Base-by-base conservation (phyloP, 768 basidiomycete species). In the Piloderma croceum region DNA sequence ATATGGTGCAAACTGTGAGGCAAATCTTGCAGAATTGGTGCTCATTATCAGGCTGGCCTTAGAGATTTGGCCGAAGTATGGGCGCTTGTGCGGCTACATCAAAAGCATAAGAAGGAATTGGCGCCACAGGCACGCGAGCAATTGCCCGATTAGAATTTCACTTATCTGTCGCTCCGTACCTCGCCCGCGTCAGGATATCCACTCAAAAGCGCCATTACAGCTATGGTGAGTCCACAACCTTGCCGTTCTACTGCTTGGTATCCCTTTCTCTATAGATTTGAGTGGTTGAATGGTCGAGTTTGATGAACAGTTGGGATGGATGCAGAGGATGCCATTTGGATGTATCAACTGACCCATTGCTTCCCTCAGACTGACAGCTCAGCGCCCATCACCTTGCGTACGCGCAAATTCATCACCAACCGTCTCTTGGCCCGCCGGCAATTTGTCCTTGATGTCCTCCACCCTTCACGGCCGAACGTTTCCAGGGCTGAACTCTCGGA, bases 331-430 rank as follows among this genome's bases (percentile, higher is more conserved):
- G 35, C 25, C 15, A 31, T 41, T 27, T 24, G 25, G 62, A 57
- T 64, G 61, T 38, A 48, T 19, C 27, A 29, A 9, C 27, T 29
- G 9, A 9, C 10, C 27, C 15, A 15, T 9, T 29, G 27, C 27
- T 50, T 37, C 45, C 49, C 59, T 17, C 54, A 89, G 86, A 77
- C 85, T 70, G 87, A 87, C 63, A 71, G 64, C 62, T 73, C 79
- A 64, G 77, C 89, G 64, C 83, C 93, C 45, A 76, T 99, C 53
- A 99, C 96, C 52, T 77, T 99, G 63, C 90, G 96, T 58, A 96
- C 96, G 41, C 88, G 93, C 67, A 97, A 99, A 76, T 98, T 98
- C 75, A 88, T 97, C 68, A 96, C 93, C 62, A 99, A 99, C 79
- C 90, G 92, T 46, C 86, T 99, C 50, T 74, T 99, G 37, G 81